Evolutionary conservation across 176 grass and related monocot species (phyloP), one percentile per base, ranked within the genome.

Genomic region (Bothriochloa decipiens): DNA sequence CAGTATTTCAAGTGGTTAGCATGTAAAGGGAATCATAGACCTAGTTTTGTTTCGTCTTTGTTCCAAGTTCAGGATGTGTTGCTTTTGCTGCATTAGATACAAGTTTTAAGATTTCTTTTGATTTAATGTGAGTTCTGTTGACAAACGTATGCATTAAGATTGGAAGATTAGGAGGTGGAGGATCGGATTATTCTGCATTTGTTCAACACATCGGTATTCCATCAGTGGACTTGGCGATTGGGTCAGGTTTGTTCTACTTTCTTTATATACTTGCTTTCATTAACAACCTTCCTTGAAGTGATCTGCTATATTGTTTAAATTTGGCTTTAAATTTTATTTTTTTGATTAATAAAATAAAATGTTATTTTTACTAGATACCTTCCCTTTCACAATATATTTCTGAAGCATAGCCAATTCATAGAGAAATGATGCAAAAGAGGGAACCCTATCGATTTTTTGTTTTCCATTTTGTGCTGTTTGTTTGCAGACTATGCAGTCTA

Each of bases 121-220:
- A 82, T 15, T 52, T 77, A 9, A 23, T 41, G 57, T 41, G n/a
- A 75, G 42, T 47, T 3, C 65, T 89, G 27, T 74, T 80, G 68
- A 68, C 41, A 68, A 33, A 82, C 9, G 26, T 46, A 14, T 87
- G 47, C n/a, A 70, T 91, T 65, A 85, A 92, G 92, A 91, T 98
- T 74, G 92, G 89, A 84, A 91, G 95, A 77, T 88, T 98, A 91
- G 95, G 92, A 63, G 92, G 92, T 80, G 89, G 86, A 84, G 87
- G 80, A 74, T 88, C 95, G 27, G 95, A 98, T 86, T 88, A 84
- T 90, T 90, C 91, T 78, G 79, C 95, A 67, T 98, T 98, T 81
- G 67, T 98, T 65, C 95, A 98, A 93, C 92, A 98, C 28, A 86
- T 91, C 72, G 92, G 92, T 72, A 67, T 98, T 82, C 89, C 95